Percentiles rank a stretch among this genome's conserved stretches.
Evolutionary conservation across 2,329 filamentous ascomycete genomes (phyloP).

Genomic region (Fusarium metavorans): DNA sequence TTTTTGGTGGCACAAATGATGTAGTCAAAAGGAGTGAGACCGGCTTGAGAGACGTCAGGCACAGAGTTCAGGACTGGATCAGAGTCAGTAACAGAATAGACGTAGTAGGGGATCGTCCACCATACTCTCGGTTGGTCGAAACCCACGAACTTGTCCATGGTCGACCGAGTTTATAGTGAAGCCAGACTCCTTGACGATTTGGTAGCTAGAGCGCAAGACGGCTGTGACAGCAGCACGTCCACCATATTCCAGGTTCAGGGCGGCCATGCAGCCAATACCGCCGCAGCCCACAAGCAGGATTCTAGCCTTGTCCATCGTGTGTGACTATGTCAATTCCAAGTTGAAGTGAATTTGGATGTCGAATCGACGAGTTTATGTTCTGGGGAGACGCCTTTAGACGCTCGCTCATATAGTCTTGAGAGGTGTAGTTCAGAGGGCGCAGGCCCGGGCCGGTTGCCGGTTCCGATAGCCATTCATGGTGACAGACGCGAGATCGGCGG

Average conservation of each 20-base stretch:
- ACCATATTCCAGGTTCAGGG: slow-evolving; percentile 39
- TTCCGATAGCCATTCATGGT: neutral
- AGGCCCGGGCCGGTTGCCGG: slow-evolving; percentile 23
- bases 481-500: neutral
- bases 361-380: neutral
- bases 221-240: slow-evolving; percentile 39
- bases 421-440: slow-evolving; percentile 29
- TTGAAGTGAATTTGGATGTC: neutral
- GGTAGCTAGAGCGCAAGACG: slow-evolving; percentile 42
- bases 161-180: slow-evolving; percentile 42
- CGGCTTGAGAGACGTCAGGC: slow-evolving; percentile 31
- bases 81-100: slow-evolving; percentile 2
- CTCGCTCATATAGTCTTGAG: neutral
- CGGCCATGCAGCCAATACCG: slow-evolving; percentile 42
- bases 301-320: slow-evolving; percentile 29
- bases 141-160: slow-evolving; percentile 35
- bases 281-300: slow-evolving; percentile 39
- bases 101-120: neutral
- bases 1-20: slow-evolving; percentile 43
- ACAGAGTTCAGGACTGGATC: slow-evolving; percentile 30
- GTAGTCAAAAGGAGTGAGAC: slow-evolving; percentile 39
- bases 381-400: neutral
- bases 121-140: slow-evolving; percentile 38
- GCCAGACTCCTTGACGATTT: slow-evolving; percentile 34
- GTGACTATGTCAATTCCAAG: neutral